phyloP scores from a whole-genome alignment of 1,284 basidiomycete species.

The Sporisorium sorghi region DNA sequence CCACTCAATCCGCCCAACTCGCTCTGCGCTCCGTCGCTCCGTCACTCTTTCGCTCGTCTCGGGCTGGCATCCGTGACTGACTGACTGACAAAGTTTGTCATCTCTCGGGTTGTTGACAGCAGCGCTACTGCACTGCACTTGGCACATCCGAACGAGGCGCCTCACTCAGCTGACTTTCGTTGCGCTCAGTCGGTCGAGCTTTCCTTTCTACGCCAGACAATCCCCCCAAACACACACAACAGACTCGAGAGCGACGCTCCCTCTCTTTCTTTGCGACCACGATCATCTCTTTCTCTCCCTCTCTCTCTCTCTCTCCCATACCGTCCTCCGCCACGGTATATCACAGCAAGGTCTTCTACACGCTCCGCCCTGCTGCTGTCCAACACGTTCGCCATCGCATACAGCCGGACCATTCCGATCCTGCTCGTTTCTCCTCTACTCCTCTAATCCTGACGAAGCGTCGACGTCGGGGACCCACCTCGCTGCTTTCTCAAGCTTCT shows the following conservation, averaged over 20 bases:
- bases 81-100: constrained; percentile 1
- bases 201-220: too few species aligned
- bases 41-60: neutral
- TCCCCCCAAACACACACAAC: too few species aligned
- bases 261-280: neutral
- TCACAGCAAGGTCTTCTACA: neutral
- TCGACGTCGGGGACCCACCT: neutral
- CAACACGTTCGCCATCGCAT: constrained; percentile 1
- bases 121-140: too few species aligned
- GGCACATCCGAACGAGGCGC: neutral
- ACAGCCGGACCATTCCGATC: neutral
- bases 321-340: neutral
- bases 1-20: neutral
- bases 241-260: neutral
- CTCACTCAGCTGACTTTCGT: neutral
- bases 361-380: neutral
- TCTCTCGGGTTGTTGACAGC: neutral
- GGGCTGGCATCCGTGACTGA: constrained; percentile 1
- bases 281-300: neutral
- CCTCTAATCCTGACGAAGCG: too few species aligned
- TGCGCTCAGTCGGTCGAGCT: constrained; percentile 1
- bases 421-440: neutral
- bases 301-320: neutral
- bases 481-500: neutral
- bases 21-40: neutral